Conservation (phyloP, 305 asterid species). For the Vinca major region DNA sequence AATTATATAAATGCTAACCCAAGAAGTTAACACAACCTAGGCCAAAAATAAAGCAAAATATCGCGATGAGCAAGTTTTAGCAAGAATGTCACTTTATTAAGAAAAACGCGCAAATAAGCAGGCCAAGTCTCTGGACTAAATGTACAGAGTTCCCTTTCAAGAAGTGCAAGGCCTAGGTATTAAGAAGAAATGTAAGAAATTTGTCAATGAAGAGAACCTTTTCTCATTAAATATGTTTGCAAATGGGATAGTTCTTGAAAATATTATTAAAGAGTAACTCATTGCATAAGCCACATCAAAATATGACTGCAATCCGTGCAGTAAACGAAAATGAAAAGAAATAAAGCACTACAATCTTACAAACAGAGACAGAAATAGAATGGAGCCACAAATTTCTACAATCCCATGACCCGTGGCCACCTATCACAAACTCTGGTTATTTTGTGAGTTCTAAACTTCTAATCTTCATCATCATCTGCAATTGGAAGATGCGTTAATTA, state of each 20-base stretch:
- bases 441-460: conserved; percentile 13
- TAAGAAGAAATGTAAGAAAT: background rate
- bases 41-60: no score
- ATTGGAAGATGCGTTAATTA: conserved; percentile 7
- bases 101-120: background rate
- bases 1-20: no score
- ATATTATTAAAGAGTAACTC: conserved; percentile 25
- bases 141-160: background rate
- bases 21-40: no score
- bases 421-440: conserved; percentile 14
- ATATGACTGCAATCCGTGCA: conserved; percentile 14
- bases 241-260: conserved; percentile 9
- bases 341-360: conserved; percentile 5
- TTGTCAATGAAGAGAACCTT: background rate
- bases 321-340: conserved; percentile 12
- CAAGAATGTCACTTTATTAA: background rate
- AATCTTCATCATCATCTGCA: conserved; percentile 71
- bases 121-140: background rate
- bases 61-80: background rate
- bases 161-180: conserved; percentile 3
- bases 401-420: conserved; percentile 14
- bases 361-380: conserved; percentile 15
- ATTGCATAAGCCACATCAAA: conserved; percentile 18
- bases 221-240: conserved; percentile 17
- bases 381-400: conserved; percentile 22